These are phyloP conservation scores for Sporobolomyces phaffii DNA, from an alignment of 768 basidiomycete genomes.

Conservation along the genomic window DNA sequence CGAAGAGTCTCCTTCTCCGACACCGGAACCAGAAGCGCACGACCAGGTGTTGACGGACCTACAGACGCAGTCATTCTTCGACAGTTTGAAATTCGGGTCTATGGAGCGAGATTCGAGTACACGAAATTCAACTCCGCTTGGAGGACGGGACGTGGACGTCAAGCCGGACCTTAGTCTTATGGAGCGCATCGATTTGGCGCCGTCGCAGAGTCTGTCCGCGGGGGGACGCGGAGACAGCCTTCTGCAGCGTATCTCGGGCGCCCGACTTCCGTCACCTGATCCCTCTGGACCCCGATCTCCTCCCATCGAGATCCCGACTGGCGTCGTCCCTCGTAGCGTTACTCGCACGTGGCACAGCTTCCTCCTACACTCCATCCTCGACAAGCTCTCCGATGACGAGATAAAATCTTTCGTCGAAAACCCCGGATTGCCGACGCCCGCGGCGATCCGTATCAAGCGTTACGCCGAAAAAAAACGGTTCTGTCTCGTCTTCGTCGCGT, in stretches of 20 bases:
- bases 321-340: neutral
- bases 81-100: neutral
- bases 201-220: no score
- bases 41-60: neutral
- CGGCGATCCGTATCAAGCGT: neutral
- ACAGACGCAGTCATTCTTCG: neutral
- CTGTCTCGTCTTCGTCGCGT: constrained; percentile 2
- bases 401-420: neutral
- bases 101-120: neutral
- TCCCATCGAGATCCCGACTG: neutral
- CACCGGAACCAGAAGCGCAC: neutral
- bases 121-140: no score
- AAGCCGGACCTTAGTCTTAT: no score
- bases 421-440: neutral
- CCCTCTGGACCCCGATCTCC: no score
- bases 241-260: neutral
- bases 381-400: neutral
- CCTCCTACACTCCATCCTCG: neutral
- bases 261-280: no score
- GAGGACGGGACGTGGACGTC: no score
- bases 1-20: neutral
- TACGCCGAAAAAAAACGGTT: neutral
- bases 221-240: neutral
- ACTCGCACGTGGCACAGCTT: neutral
- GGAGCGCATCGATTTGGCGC: no score